Conservation (phyloP, 2,329 filamentous ascomycete species). For the Myriosclerotinia duriaeana region DNA sequence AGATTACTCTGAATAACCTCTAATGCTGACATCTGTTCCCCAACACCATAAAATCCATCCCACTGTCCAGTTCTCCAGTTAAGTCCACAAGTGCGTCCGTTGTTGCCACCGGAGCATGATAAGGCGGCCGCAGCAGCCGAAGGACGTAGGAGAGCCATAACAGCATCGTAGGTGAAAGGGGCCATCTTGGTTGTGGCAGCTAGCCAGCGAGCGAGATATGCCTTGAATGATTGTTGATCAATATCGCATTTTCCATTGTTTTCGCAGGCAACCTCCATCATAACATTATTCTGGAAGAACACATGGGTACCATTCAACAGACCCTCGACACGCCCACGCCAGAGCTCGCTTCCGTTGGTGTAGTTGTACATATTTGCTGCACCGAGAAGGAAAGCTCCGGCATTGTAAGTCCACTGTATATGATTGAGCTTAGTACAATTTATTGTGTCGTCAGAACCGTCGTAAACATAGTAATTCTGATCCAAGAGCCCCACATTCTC, state of each 20-base stretch:
- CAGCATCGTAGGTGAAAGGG: conserved; percentile 54
- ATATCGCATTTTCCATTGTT: conserved; percentile 56
- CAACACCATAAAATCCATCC: conserved; percentile 52
- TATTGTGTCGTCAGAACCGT: conserved; percentile 56
- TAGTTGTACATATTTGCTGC: conserved; percentile 69
- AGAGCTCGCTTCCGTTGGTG: conserved; percentile 55
- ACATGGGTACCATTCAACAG: conserved; percentile 54
- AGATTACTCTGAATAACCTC: conserved; percentile 56
- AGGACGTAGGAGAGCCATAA: conserved; percentile 55
- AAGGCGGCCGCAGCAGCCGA: conserved; percentile 56
- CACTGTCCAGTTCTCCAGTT: conserved; percentile 54
- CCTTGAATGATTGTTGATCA: conserved; percentile 62
- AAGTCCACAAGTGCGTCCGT: conserved; percentile 59
- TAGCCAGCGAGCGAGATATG: conserved; percentile 60
- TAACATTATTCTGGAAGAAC: conserved; percentile 59
- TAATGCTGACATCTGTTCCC: conserved; percentile 68
- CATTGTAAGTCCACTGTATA: conserved; percentile 70
- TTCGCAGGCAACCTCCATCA: conserved; percentile 66
- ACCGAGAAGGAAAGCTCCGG: conserved; percentile 64
- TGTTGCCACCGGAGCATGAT: conserved; percentile 60
- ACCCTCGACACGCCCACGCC: conserved; percentile 58
- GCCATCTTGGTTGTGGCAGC: conserved; percentile 62
- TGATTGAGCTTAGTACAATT: conserved; percentile 59
- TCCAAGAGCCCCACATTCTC: conserved; percentile 56
- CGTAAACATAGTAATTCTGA: conserved; percentile 59